Percentiles rank a stretch among this genome's conserved stretches.
Evolutionary conservation across 768 basidiomycete genomes (phyloP).

Genomic region (Termitomyces heimii): DNA sequence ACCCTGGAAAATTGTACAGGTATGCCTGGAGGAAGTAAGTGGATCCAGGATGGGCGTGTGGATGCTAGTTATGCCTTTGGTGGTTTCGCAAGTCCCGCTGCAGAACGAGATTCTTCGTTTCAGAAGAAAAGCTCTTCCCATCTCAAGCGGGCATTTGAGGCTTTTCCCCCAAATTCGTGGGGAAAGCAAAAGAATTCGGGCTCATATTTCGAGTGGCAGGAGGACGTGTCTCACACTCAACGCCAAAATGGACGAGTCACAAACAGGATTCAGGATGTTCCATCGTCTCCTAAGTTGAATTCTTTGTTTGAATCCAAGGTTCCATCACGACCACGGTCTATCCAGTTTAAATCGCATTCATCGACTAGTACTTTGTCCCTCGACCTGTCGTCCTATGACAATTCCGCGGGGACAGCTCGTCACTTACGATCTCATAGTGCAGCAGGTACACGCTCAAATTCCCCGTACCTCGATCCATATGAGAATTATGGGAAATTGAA

Average conservation of each 20-base stretch:
- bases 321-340: conserved; percentile 20
- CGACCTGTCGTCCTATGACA: conserved; percentile 6
- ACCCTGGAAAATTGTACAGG: conserved; percentile 71
- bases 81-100: conserved; percentile 37
- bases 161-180: conserved; percentile 66
- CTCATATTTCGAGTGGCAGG: conserved; percentile 46
- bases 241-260: conserved; percentile 14
- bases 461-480: neutral
- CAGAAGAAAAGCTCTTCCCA: conserved; percentile 29
- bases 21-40: conserved; percentile 58
- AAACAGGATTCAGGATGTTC: conserved; percentile 27
- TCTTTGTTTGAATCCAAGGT: conserved; percentile 41
- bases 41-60: conserved; percentile 50
- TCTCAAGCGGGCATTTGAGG: conserved; percentile 17
- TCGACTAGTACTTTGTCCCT: conserved; percentile 1
- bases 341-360: conserved; percentile 24
- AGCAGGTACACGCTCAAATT: neutral
- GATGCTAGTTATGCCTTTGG: conserved; percentile 54
- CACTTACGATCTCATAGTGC: conserved; percentile 7
- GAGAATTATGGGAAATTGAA: neutral
- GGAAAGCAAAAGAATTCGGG: conserved; percentile 40
- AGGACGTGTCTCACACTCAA: conserved; percentile 14
- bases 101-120: conserved; percentile 27
- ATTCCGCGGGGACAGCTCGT: neutral
- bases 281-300: conserved; percentile 27